These are phyloP conservation scores for Protea cynaroides DNA, from an alignment of 164 flowering plant genomes.

Conservation along the genomic window DNA sequence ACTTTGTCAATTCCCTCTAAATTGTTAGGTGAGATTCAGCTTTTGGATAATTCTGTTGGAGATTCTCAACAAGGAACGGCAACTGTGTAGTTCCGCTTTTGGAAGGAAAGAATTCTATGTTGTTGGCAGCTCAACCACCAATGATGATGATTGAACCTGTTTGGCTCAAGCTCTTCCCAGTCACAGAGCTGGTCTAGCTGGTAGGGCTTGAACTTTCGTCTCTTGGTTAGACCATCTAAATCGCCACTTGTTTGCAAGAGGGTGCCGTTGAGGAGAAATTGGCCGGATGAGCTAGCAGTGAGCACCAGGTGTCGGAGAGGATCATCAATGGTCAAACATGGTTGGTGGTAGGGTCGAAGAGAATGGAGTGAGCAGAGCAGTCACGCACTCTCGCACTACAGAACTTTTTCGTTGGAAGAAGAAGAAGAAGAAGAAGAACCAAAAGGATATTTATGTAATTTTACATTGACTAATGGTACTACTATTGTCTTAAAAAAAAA, in stretches of 20 bases:
- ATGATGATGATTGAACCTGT: constrained; percentile 42
- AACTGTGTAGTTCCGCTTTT: no score
- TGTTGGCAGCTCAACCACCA: no score
- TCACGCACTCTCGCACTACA: constrained; percentile 67
- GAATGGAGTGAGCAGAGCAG: constrained; percentile 81
- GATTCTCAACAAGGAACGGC: not conserved
- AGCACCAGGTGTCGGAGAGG: constrained; percentile 96
- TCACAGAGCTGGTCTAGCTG: constrained; percentile 25
- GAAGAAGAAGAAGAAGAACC: no score
- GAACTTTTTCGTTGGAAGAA: constrained; percentile 23
- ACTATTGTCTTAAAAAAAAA: no score
- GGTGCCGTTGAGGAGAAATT: constrained; percentile 78
- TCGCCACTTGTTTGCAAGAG: constrained; percentile 87
- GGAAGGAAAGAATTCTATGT: no score
- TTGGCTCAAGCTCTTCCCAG: constrained; percentile 42
- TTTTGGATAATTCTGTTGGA: no score
- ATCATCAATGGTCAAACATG: constrained; percentile 64
- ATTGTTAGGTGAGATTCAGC: no score
- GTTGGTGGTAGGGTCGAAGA: constrained; percentile 50
- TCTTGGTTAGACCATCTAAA: constrained; percentile 47
- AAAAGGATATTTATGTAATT: no score
- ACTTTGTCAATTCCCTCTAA: no score
- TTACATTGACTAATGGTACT: no score
- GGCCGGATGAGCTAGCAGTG: no score
- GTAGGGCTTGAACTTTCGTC: constrained; percentile 48